phyloP scores from a whole-genome alignment of 805 yeast genomes.

The Ogataea pignaliae region DNA sequence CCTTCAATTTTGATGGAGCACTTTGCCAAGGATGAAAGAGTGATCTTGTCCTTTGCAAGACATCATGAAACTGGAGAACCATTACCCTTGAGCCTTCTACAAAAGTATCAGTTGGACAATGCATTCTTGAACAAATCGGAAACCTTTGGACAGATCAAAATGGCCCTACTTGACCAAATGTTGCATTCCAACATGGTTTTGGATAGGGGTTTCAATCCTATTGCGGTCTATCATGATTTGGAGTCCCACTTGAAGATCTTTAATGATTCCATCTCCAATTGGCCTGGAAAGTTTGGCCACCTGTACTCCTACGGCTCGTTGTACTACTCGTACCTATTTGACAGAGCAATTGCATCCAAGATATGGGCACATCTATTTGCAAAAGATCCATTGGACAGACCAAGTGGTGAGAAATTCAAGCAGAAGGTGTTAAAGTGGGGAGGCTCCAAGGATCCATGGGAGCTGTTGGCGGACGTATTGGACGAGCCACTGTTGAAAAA shows the following conservation, averaged over 20 bases:
- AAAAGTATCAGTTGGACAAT: slow-evolving; percentile 46
- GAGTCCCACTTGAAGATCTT: slow-evolving; percentile 59
- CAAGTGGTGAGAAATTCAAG: slow-evolving; percentile 73
- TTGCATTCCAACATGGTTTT: slow-evolving; percentile 51
- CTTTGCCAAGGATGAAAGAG: slow-evolving; percentile 79
- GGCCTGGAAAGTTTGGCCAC: slow-evolving; percentile 96
- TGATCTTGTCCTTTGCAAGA: slow-evolving; percentile 64
- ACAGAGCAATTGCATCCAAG: slow-evolving; percentile 85
- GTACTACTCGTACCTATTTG: slow-evolving; percentile 87
- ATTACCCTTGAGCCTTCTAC: slow-evolving; percentile 47
- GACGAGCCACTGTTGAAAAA: slow-evolving; percentile 53
- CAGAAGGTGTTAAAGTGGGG: slow-evolving; percentile 83
- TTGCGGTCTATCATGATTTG: slow-evolving; percentile 58
- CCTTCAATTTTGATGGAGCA: slow-evolving; percentile 97
- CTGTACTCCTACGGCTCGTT: slow-evolving; percentile 90
- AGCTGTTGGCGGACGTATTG: slow-evolving; percentile 72
- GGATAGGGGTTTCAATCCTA: slow-evolving; percentile 48
- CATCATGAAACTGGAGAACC: slow-evolving; percentile 66
- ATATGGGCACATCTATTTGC: slow-evolving; percentile 75
- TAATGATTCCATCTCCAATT: slow-evolving; percentile 65
- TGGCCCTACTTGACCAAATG: slow-evolving; percentile 85
- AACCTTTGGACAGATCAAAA: slow-evolving; percentile 77
- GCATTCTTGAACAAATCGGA: slow-evolving; percentile 63
- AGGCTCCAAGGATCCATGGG: slow-evolving; percentile 88
- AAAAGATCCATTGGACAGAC: slow-evolving; percentile 62